Evolutionary conservation across 352 stramenopile species (phyloP).

Genomic region (Pythium aquatile): DNA sequence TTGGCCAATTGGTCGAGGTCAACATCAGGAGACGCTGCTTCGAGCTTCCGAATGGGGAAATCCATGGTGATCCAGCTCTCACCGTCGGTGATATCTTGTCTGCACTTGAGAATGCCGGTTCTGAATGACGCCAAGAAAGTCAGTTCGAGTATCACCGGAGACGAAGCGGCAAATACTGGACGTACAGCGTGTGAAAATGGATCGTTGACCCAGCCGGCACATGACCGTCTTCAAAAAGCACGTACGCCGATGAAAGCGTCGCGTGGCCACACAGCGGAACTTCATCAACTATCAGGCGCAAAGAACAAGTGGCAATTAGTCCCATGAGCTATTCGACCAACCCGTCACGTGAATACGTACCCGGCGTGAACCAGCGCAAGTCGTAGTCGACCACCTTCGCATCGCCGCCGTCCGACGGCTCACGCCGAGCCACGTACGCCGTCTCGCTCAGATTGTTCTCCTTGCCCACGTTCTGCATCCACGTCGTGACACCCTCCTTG

Average conservation of each 20-base stretch:
- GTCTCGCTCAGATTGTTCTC: constrained; percentile 95
- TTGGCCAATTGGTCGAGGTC: no score
- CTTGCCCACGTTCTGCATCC: constrained; percentile 77
- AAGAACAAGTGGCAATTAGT: no score
- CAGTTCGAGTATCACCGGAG: no score
- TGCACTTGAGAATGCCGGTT: constrained; percentile 47
- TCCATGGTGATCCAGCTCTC: constrained; percentile 57
- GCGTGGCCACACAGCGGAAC: constrained; percentile 91
- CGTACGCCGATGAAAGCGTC: constrained; percentile 81
- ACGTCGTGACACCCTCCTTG: constrained; percentile 26
- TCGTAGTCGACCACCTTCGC: constrained; percentile 35
- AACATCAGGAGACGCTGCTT: constrained; percentile 10
- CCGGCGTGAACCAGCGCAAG: constrained; percentile 64
- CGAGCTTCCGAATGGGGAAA: constrained; percentile 40
- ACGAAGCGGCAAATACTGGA: no score
- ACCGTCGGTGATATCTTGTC: constrained; percentile 24
- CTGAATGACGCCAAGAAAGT: constrained; percentile 10
- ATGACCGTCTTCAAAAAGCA: constrained; percentile 61
- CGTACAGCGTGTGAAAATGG: constrained; percentile 68
- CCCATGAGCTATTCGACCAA: no score
- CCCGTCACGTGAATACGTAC: no score
- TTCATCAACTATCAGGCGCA: constrained; percentile 55
- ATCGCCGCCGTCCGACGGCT: neutral
- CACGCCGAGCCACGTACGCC: constrained; percentile 67
- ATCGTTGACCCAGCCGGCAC: constrained; percentile 40